These are phyloP conservation scores for Pseudogymnoascus sp. DNA, from an alignment of 2,329 filamentous ascomycete species.

Conservation along the genomic window DNA sequence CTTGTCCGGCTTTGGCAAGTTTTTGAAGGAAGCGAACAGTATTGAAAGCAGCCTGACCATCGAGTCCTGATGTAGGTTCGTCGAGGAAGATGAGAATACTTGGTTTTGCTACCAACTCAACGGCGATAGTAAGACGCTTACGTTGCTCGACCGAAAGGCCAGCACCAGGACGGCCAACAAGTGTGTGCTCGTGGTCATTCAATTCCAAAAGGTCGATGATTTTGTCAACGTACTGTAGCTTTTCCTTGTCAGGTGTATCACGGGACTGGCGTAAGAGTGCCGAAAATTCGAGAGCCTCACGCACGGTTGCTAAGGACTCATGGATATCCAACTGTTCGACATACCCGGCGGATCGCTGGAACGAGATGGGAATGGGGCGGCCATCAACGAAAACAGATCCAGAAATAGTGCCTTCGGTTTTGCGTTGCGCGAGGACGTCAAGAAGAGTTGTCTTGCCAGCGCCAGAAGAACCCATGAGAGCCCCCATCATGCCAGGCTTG, in stretches of 20 bases:
- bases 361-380: constrained; percentile 64
- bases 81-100: constrained; percentile 55
- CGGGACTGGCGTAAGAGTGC: constrained; percentile 81
- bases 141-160: constrained; percentile 55
- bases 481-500: constrained; percentile 61
- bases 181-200: constrained; percentile 57
- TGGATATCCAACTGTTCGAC: constrained; percentile 91
- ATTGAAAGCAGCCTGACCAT: constrained; percentile 55
- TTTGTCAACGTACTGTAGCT: constrained; percentile 76
- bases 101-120: constrained; percentile 49
- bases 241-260: constrained; percentile 62
- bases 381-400: constrained; percentile 69
- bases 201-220: constrained; percentile 57
- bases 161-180: constrained; percentile 55
- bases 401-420: constrained; percentile 79
- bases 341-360: constrained; percentile 70
- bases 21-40: constrained; percentile 56
- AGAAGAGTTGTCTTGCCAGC: constrained; percentile 85
- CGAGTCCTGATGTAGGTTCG: constrained; percentile 54
- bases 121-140: constrained; percentile 55
- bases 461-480: constrained; percentile 53
- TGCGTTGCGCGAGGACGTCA: constrained; percentile 74
- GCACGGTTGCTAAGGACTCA: constrained; percentile 71
- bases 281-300: constrained; percentile 81
- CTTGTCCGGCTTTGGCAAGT: constrained; percentile 47